Percentiles rank a stretch among this genome's conserved stretches.
phyloP scores from a whole-genome alignment of 2,329 filamentous ascomycete genomes.

The Xylaria sp. region DNA sequence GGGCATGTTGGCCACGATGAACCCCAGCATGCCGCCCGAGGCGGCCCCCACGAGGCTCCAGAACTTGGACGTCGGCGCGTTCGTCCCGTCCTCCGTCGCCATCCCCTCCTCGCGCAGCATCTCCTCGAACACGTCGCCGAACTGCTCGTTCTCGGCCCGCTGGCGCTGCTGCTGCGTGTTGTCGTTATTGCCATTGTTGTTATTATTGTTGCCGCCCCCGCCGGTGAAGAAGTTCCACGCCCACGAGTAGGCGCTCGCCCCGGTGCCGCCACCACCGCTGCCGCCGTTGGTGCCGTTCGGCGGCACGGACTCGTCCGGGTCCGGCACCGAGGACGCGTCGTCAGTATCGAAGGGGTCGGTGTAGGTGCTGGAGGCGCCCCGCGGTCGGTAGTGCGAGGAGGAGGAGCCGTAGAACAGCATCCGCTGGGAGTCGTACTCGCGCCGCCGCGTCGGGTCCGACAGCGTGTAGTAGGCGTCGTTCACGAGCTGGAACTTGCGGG shows the following conservation, averaged over 20 bases:
- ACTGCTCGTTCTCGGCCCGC: slow-evolving; percentile 74
- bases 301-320: slow-evolving; percentile 40
- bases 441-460: slow-evolving; percentile 74
- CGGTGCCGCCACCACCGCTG: slow-evolving; percentile 40
- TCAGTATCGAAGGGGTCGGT: slow-evolving; percentile 52
- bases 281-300: too few relatives aligned
- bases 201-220: slow-evolving; percentile 30
- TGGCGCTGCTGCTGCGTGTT: slow-evolving; percentile 49
- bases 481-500: slow-evolving; percentile 86
- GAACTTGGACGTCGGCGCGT: slow-evolving; percentile 69
- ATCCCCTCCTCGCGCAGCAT: slow-evolving; percentile 87
- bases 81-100: slow-evolving; percentile 65
- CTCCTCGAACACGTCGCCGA: slow-evolving; percentile 85
- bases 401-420: slow-evolving; percentile 58
- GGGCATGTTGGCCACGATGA: slow-evolving; percentile 91
- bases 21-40: slow-evolving; percentile 87
- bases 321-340: slow-evolving; percentile 30
- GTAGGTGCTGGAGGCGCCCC: slow-evolving; percentile 28
- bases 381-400: too few relatives aligned
- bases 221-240: slow-evolving; percentile 65
- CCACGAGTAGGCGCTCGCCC: slow-evolving; percentile 68
- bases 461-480: slow-evolving; percentile 94
- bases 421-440: slow-evolving; percentile 81
- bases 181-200: slow-evolving; percentile 37
- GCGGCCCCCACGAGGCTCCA: slow-evolving; percentile 85